Evolutionary conservation across 169 alveolate genomes (phyloP), one percentile per base, ranked within the genome.

Genomic region (Fabrea salina): DNA sequence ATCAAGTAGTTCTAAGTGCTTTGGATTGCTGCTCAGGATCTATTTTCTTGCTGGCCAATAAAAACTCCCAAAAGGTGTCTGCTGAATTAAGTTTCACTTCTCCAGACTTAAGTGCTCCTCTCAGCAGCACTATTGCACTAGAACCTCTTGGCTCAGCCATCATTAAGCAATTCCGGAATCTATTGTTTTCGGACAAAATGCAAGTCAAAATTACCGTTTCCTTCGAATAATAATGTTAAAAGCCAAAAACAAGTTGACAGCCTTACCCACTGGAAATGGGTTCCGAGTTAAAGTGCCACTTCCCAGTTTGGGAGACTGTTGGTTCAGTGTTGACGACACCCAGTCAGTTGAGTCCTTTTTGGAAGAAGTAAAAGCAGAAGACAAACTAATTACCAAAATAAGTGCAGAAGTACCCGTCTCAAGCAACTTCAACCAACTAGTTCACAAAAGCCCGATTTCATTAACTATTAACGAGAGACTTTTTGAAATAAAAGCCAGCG

Each of bases 301-400:
- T 1, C 78, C 78, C 19, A 44, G 35, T 44, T 11, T 11, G 44
- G 67, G 78, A 1, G 78, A 68, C 13, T 68, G 78, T 37, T 68
- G 78, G 78, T 68, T 68, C 30, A 68, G 64, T 43, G 67, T 68
- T 13, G 78, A 47, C 67, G 0, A 32, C 1, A 16, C 57, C 33
- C 61, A 68, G 44, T 16, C 27, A 2, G 4, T 68, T 19, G 19
- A n/a, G 8, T 16, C 19, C 8, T 19, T 68, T 2, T 47, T 68
- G 4, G 8, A 68, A 16, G 78, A 68, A 40, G 8, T 68, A 11
- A n/a, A 68, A 33, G n/a, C 16, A 1, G 78, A 68, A 43, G 78
- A 68, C 30, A 11, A 22, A 0, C 7, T n/a, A 2, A 47, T 68
- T n/a, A 11, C 35, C 78, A 1, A 68, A 68, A 30, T 16, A n/a